Evolutionary conservation across 106 monocot genomes (phyloP), one percentile per base, ranked within the genome.

Genomic region (Hemerocallis citrina): DNA sequence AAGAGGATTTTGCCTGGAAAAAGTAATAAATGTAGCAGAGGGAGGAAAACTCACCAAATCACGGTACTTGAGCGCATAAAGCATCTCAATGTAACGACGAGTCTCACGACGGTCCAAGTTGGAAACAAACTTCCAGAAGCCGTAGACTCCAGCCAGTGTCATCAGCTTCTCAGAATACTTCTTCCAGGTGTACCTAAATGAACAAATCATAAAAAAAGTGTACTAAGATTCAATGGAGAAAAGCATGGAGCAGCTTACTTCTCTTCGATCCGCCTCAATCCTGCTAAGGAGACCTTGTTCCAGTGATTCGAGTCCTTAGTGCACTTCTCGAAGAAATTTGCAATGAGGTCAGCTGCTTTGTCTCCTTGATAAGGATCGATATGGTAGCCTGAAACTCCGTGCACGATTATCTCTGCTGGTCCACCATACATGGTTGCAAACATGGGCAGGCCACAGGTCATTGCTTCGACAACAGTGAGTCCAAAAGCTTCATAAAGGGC

Each of bases 111-210:
- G 83, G 7, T 88, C 88, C 6, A 88, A 74, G 62, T 75, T 83
- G 13, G 88, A 88, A 20, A 88, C 88, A 17, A 79, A 88, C 70
- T 88, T 88, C 88, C 88, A 88, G 74, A 88, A 88, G 11, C 88
- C 83, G 57, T 88, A 88, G 3, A 88, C 88, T 31, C 79, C 88
- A 29, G 88, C 35, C 6, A 88, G 50, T 0, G 88, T 83, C 88
- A 88, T 88, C 76, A 88, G 45, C 63, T 79, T 76, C 69, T 88
- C 88, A 1, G 88, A 88, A 62, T 88, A 88, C 16, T 79, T 70
- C 76, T 88, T 77, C 88, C 88, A 88, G 16, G 88, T 88, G 55
- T 80, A 88, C 67, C 88, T 88, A 52, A n/a, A 56, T 6, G 9
- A 8, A 52, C 7, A 22, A 46, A 20, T 46, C 20, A 46, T n/a